phyloP scores from a whole-genome alignment of 345 rosid genomes.

The Hirschfeldia incana region DNA sequence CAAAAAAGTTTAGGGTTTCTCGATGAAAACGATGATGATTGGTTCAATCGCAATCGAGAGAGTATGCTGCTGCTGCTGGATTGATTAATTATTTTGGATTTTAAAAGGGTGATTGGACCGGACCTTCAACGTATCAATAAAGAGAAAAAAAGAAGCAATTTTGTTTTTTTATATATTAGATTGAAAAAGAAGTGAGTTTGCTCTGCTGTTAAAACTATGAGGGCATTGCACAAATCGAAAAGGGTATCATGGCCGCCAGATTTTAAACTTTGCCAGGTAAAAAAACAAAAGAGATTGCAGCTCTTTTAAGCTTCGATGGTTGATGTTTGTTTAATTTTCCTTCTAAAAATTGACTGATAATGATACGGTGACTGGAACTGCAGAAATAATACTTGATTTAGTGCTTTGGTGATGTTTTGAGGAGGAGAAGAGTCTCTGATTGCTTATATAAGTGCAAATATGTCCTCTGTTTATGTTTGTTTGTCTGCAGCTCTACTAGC shows the following conservation, averaged over 20 bases:
- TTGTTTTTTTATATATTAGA: neutral
- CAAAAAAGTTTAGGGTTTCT: constrained; percentile 27
- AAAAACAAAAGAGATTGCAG: constrained; percentile 33
- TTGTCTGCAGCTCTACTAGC: no score
- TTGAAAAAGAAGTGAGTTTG: constrained; percentile 19
- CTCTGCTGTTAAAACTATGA: constrained; percentile 57
- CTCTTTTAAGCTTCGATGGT: neutral
- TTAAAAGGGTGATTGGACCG: neutral
- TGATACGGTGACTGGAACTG: neutral
- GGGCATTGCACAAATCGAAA: constrained; percentile 79
- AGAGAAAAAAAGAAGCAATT: neutral
- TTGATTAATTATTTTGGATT: constrained; percentile 12
- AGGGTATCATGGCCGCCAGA: constrained; percentile 94
- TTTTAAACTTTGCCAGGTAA: constrained; percentile 98
- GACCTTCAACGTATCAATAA: constrained; percentile 20
- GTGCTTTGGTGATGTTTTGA: neutral
- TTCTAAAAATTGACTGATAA: neutral
- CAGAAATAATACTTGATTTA: neutral
- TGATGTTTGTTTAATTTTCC: neutral
- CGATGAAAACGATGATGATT: constrained; percentile 28
- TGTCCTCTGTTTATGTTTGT: neutral
- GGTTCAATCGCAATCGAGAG: constrained; percentile 27
- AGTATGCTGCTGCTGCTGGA: neutral
- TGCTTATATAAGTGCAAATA: neutral
- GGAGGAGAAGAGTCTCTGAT: neutral